These are phyloP conservation scores for Haematococcus lacustris DNA, from an alignment of 139 green algal genomes.

Conservation along the genomic window DNA sequence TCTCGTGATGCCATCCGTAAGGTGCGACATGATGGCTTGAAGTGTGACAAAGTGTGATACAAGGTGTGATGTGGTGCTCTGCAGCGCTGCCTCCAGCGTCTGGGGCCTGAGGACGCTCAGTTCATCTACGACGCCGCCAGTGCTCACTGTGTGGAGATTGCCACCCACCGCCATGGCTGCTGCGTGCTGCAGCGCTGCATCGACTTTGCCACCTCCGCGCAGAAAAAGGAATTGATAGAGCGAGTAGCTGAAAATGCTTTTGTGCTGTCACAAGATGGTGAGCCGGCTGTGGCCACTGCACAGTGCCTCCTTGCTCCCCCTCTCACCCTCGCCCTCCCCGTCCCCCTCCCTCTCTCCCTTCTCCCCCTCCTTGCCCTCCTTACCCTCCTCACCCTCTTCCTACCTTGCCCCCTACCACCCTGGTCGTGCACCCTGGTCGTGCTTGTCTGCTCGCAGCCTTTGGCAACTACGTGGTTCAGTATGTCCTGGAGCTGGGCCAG, in stretches of 20 bases:
- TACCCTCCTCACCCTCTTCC: neutral
- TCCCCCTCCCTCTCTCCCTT: no score
- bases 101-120: slow-evolving; percentile 67
- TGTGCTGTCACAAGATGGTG: slow-evolving; percentile 65
- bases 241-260: slow-evolving; percentile 79
- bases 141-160: slow-evolving; percentile 83
- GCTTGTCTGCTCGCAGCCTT: slow-evolving; percentile 68
- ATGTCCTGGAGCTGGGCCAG: slow-evolving; percentile 91
- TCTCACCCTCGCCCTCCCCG: no score
- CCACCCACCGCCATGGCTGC: slow-evolving; percentile 95
- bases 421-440: neutral
- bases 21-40: no score
- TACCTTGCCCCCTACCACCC: neutral
- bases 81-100: slow-evolving; percentile 90
- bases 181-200: slow-evolving; percentile 99
- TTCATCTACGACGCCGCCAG: slow-evolving; percentile 92
- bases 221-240: slow-evolving; percentile 72
- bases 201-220: slow-evolving; percentile 80
- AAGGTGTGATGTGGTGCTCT: no score
- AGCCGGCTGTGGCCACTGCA: neutral
- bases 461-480: slow-evolving; percentile 99
- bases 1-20: no score
- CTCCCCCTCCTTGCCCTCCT: neutral
- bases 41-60: no score
- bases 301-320: no score